phyloP scores from a whole-genome alignment of 2,329 filamentous ascomycete genomes.

The Fusarium duplospermum region DNA sequence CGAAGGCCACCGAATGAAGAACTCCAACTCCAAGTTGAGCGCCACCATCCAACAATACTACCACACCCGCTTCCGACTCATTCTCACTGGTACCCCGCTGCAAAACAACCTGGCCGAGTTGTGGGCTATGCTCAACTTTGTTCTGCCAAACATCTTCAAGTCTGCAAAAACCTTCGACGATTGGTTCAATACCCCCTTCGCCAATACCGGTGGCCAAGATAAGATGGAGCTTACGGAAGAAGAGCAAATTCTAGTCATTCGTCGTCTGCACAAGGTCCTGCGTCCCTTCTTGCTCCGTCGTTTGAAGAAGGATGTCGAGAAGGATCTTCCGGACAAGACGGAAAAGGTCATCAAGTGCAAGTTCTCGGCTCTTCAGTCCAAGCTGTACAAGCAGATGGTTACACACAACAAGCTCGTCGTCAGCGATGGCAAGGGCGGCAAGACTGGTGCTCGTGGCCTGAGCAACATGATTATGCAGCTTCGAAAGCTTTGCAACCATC shows the following conservation, averaged over 20 bases:
- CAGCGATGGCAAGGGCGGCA: conserved; percentile 94
- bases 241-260: conserved; percentile 98
- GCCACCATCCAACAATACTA: conserved; percentile 96
- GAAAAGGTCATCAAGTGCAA: conserved; percentile 99
- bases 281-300: conserved; percentile 96
- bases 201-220: conserved; percentile 96
- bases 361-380: conserved; percentile 92
- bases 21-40: conserved; percentile 94
- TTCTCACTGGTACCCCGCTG: conserved; percentile 95
- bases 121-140: conserved; percentile 99
- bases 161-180: conserved; percentile 99
- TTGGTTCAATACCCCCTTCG: conserved; percentile 99
- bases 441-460: conserved; percentile 91
- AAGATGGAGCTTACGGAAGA: conserved; percentile 99
- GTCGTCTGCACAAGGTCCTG: conserved; percentile 96
- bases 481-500: conserved; percentile 98
- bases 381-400: conserved; percentile 97
- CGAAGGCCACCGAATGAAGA: conserved; percentile 99
- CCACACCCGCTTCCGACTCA: conserved; percentile 91
- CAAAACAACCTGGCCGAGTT: conserved; percentile 97
- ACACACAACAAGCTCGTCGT: conserved; percentile 95
- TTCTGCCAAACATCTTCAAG: conserved; percentile 98
- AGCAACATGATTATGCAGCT: conserved; percentile 99
- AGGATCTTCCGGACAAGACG: conserved; percentile 98
- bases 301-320: conserved; percentile 99